Evolutionary conservation across 148 eudicot genomes (phyloP).

Genomic region (Camellia japonica): DNA sequence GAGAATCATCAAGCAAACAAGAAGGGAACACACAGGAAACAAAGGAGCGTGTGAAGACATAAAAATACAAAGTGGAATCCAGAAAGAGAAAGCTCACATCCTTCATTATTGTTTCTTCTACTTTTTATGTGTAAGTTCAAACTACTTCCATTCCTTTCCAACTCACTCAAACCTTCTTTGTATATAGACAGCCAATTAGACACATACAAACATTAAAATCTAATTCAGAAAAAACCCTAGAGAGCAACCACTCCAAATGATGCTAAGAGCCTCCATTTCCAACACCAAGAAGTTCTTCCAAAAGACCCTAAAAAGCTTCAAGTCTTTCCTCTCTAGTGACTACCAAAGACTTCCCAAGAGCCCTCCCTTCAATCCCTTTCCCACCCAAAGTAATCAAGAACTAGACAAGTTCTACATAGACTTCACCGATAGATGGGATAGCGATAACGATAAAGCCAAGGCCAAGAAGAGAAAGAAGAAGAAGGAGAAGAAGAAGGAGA

Average conservation of each 20-base stretch:
- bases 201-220: too few species aligned
- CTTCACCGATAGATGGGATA: slow-evolving; percentile 32
- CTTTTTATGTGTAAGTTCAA: neutral
- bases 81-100: neutral
- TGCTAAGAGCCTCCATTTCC: slow-evolving; percentile 45
- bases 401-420: slow-evolving; percentile 40
- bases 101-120: neutral
- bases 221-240: neutral
- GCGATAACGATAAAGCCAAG: neutral
- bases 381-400: slow-evolving; percentile 23
- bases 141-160: slow-evolving; percentile 1
- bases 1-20: slow-evolving; percentile 8
- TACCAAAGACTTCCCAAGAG: slow-evolving; percentile 56
- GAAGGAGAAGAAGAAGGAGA: neutral
- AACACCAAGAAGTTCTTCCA: slow-evolving; percentile 59
- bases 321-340: slow-evolving; percentile 42
- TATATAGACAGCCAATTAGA: neutral
- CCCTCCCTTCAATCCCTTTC: slow-evolving; percentile 30
- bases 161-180: neutral
- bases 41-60: slow-evolving; percentile 2
- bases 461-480: slow-evolving; percentile 15
- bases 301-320: slow-evolving; percentile 45
- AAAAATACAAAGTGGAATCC: slow-evolving; percentile 1
- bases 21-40: slow-evolving; percentile 14
- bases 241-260: slow-evolving; percentile 18